phyloP scores from a whole-genome alignment of 2,329 filamentous ascomycete genomes.

The Talaromyces marneffei region DNA sequence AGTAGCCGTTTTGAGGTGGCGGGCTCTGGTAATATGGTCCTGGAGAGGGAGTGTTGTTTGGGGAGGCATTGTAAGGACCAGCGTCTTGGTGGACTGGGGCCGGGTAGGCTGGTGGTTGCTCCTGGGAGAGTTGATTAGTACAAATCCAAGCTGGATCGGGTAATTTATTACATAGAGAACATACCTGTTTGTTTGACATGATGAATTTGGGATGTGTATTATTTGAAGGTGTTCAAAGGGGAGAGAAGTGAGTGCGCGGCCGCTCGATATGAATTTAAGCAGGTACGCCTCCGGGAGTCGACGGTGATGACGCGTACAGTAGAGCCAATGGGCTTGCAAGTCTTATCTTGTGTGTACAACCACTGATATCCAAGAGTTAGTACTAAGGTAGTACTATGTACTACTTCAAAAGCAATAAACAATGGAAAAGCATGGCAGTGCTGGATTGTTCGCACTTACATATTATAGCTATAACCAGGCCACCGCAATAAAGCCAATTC shows the following conservation, averaged over 20 bases:
- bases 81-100: slow-evolving; percentile 28
- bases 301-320: not conserved
- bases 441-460: not conserved
- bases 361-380: not conserved
- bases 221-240: not conserved
- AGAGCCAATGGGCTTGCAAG: not conserved
- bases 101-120: slow-evolving; percentile 34
- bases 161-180: not conserved
- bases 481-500: not conserved
- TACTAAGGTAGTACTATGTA: not conserved
- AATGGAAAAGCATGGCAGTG: not conserved
- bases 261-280: not conserved
- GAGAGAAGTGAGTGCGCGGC: not conserved
- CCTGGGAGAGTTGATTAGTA: not conserved
- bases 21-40: slow-evolving; percentile 18
- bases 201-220: not conserved
- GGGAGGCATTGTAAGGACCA: slow-evolving; percentile 20
- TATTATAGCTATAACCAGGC: not conserved
- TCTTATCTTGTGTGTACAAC: not conserved
- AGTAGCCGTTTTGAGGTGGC: slow-evolving; percentile 26
- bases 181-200: not conserved
- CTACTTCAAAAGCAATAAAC: no score
- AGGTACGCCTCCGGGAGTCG: slow-evolving; percentile 1
- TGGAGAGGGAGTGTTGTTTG: slow-evolving; percentile 17
- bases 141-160: not conserved